Evolutionary conservation across 192 early-diverging fungal genomes (phyloP), one percentile per base, ranked within the genome.

Genomic region (Coemansia sp.): DNA sequence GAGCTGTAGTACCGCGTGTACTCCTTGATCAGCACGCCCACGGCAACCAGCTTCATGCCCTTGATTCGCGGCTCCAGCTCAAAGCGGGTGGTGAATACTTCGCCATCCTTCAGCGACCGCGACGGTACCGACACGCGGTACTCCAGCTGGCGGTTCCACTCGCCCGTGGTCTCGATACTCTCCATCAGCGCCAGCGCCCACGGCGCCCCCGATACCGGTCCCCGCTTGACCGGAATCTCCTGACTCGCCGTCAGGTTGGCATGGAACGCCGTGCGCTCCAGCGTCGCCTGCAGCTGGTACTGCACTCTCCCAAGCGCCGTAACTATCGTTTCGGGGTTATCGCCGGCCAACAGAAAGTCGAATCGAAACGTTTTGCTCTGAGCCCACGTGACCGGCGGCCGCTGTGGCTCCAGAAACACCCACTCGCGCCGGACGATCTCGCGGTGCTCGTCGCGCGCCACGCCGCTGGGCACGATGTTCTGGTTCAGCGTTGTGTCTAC

Each of bases 101-200:
- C 85, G 40, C 80, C 85, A 37, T 87, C 79, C 47, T 71, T 78
- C 47, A 82, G 85, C 13, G 83, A 74, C 71, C 85, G 66, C 2
- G 85, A 84, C 9, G 86, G 87, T n/a, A 84, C 71, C 5, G 74
- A 73, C 12, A 90, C 76, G 16, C 84, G 76, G 55, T 88, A 88
- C 6, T 86, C 77, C 22, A 88, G 61, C 67, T 87, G 86, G 48
- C 78, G 54, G 11, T 62, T 58, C 85, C 86, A 87, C 19, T 67
- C 46, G 19, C 79, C 79, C 5, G 63, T 19, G 21, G 79, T 73
- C 72, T 87, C 86, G 9, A 82, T 72, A 16, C 87, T 76, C 7
- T 80, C 70, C 56, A 86, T 70, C 54, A 83, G 77, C 40, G 81
- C 74, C 61, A 79, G 60, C 26, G 74, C 77, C 76, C 85, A 86